Conservation (phyloP, 2,329 filamentous ascomycete genomes). For the Rhinocladiella mackenziei region DNA sequence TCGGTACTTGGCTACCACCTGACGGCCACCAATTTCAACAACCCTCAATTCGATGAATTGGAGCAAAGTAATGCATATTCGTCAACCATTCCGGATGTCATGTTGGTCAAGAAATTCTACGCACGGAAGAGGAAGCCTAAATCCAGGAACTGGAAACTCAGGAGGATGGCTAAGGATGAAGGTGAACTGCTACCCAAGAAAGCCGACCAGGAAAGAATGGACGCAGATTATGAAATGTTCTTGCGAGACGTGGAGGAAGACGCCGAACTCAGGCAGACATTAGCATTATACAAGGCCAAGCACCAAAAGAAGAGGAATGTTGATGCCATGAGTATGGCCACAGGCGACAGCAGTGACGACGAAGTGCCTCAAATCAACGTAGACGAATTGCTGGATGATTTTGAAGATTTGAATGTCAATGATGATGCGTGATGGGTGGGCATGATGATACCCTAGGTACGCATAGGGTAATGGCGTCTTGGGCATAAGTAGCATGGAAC, state of each 20-base stretch:
- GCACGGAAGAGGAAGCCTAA: slow-evolving; percentile 77
- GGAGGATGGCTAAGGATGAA: slow-evolving; percentile 87
- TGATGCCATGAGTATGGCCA: slow-evolving; percentile 42
- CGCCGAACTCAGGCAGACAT: slow-evolving; percentile 73
- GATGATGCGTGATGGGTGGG: slow-evolving; percentile 39
- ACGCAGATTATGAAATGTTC: slow-evolving; percentile 96
- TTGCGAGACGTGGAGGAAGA: slow-evolving; percentile 95
- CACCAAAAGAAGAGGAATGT: slow-evolving; percentile 54
- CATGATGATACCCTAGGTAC: slow-evolving; percentile 2
- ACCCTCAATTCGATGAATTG: slow-evolving; percentile 74
- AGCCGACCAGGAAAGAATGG: slow-evolving; percentile 79
- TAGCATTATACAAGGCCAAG: slow-evolving; percentile 77
- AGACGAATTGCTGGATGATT: slow-evolving; percentile 83
- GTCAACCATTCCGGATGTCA: slow-evolving; percentile 79
- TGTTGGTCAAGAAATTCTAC: slow-evolving; percentile 97
- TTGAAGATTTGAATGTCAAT: slow-evolving; percentile 78
- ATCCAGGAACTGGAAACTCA: slow-evolving; percentile 86
- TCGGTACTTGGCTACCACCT: slow-evolving; percentile 93
- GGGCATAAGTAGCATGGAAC: too few species aligned
- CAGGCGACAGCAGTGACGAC: slow-evolving; percentile 59
- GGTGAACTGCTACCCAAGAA: slow-evolving; percentile 82
- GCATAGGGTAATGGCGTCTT: too few species aligned
- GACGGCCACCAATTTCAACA: slow-evolving; percentile 88
- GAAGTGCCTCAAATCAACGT: slow-evolving; percentile 68
- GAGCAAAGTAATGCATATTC: slow-evolving; percentile 73